Percentiles rank a stretch among this genome's conserved stretches.
phyloP scores from a whole-genome alignment of 2,329 filamentous ascomycete genomes.

The Pseudogymnoascus sp. region DNA sequence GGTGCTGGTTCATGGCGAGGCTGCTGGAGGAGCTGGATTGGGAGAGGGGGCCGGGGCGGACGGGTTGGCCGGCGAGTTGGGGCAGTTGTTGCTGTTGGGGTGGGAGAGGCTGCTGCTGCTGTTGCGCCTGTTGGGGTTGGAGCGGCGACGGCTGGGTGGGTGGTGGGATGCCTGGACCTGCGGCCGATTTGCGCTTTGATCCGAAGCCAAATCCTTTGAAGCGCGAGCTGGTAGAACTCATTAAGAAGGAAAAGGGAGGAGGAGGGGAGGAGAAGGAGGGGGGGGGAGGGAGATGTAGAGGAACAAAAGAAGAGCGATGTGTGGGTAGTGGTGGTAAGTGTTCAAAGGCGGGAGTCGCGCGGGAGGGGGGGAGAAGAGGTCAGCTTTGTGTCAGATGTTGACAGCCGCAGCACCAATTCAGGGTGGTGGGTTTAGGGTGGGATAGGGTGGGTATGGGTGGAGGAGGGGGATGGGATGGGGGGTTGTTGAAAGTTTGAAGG shows the following conservation, averaged over 20 bases:
- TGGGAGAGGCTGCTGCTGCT: conserved; percentile 41
- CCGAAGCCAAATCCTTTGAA: conserved; percentile 74
- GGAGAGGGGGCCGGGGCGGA: conserved; percentile 16
- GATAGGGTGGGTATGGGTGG: neutral
- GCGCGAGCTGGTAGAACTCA: conserved; percentile 73
- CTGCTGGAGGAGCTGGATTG: conserved; percentile 34
- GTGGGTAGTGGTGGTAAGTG: neutral
- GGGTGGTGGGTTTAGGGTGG: neutral
- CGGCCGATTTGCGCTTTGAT: conserved; percentile 62
- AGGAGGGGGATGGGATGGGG: neutral
- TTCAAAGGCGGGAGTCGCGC: neutral
- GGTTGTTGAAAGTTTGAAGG: neutral
- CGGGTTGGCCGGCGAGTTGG: conserved; percentile 14
- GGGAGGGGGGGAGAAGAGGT: neutral
- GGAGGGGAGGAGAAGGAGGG: conserved; percentile 28
- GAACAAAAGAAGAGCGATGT: conserved; percentile 7
- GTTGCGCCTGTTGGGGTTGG: neutral
- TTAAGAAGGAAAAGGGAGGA: conserved; percentile 34
- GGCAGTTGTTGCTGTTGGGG: conserved; percentile 26
- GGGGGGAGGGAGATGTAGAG: conserved; percentile 20
- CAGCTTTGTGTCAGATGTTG: neutral
- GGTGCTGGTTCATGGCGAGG: conserved; percentile 57
- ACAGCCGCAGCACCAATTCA: neutral
- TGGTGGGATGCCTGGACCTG: conserved; percentile 18
- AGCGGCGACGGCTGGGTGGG: neutral